These are phyloP conservation scores for Sicyos baderoa DNA, from an alignment of 306 rosid genomes.

Conservation along the genomic window DNA sequence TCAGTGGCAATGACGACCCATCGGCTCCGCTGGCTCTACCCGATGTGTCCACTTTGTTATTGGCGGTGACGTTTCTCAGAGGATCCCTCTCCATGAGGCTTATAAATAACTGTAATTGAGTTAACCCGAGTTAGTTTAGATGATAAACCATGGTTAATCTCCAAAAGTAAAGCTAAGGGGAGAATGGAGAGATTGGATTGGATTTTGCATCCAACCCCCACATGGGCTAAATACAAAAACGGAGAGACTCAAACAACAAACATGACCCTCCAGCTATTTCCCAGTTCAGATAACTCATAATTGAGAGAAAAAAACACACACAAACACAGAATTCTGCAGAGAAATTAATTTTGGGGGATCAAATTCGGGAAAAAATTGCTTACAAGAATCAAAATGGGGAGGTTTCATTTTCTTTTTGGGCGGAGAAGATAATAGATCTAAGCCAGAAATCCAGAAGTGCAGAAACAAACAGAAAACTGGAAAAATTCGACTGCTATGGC, in stretches of 20 bases:
- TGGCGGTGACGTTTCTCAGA: conserved; percentile 23
- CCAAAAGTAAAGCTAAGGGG: not conserved
- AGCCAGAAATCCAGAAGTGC: conserved; percentile 9
- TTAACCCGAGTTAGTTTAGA: conserved; percentile 22
- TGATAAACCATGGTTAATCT: conserved; percentile 23
- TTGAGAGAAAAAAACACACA: not conserved
- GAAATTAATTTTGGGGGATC: not conserved
- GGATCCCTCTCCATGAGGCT: conserved; percentile 60
- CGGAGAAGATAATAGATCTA: not conserved
- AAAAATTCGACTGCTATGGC: not conserved
- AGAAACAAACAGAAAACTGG: not conserved
- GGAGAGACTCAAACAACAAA: not conserved
- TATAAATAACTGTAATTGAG: conserved; percentile 14
- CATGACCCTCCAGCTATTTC: not conserved
- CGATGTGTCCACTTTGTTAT: conserved; percentile 21
- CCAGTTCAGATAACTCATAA: conserved; percentile 17
- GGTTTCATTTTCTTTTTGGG: not conserved
- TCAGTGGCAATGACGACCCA: conserved; percentile 45
- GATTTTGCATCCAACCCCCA: conserved; percentile 7
- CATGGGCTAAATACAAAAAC: not conserved
- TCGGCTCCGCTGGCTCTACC: conserved; percentile 40
- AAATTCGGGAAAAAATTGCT: not conserved
- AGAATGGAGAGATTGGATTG: not conserved
- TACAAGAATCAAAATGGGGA: not conserved
- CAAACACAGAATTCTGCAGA: not conserved